phyloP scores from a whole-genome alignment of 2,329 filamentous ascomycete genomes.

The Taxawa tesnikishii region DNA sequence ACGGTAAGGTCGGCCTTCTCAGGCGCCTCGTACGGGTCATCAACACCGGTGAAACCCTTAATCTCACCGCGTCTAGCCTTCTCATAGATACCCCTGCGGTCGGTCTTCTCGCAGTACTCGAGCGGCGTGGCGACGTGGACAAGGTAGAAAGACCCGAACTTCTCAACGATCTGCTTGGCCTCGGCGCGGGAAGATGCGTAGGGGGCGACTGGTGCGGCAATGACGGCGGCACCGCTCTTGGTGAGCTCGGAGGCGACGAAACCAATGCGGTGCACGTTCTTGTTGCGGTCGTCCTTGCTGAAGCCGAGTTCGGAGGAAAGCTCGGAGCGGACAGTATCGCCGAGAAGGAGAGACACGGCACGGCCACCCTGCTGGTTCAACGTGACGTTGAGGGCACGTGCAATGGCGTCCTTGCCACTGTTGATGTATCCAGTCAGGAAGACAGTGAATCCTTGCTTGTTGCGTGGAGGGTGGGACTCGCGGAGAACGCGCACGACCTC shows the following conservation, averaged over 20 bases:
- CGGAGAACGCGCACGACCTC: conserved; percentile 94
- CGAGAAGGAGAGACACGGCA: conserved; percentile 84
- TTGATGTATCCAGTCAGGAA: conserved; percentile 97
- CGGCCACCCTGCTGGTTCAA: conserved; percentile 97
- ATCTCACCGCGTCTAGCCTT: conserved; percentile 80
- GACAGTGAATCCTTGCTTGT: conserved; percentile 90
- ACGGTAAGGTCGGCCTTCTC: conserved; percentile 72
- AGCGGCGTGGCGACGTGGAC: conserved; percentile 89
- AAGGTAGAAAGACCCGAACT: conserved; percentile 84
- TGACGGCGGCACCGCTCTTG: conserved; percentile 83
- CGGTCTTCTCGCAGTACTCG: conserved; percentile 88
- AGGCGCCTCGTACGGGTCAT: conserved; percentile 89
- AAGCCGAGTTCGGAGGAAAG: conserved; percentile 93
- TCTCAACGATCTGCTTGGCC: conserved; percentile 75
- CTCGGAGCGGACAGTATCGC: conserved; percentile 88
- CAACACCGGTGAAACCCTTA: conserved; percentile 95
- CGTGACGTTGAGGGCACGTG: conserved; percentile 87
- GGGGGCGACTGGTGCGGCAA: conserved; percentile 90
- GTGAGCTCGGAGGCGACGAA: conserved; percentile 95
- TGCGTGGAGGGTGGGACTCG: conserved; percentile 87
- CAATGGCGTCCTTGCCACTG: conserved; percentile 93
- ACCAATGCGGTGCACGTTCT: conserved; percentile 89
- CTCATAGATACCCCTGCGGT: conserved; percentile 81
- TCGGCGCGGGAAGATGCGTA: conserved; percentile 67
- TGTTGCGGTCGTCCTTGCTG: conserved; percentile 81